Evolutionary conservation across 192 early-diverging fungal species (phyloP).

Genomic region (Funneliformis geosporum): DNA sequence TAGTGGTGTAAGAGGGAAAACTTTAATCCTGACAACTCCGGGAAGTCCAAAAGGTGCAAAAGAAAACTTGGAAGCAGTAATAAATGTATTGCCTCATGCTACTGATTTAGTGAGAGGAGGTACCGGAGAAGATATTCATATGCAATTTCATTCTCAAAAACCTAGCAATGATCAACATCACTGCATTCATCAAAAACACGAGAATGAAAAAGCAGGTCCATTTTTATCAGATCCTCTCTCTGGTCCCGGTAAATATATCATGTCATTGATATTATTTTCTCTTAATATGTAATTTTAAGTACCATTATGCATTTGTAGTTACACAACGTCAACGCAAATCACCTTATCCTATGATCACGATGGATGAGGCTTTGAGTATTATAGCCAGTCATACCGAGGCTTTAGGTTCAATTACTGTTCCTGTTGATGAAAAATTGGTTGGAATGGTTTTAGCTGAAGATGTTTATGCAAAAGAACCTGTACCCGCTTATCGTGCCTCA

Average conservation of each 20-base stretch:
- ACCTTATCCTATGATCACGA: constrained; percentile 78
- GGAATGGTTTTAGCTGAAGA: constrained; percentile 78
- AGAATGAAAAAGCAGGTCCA: constrained; percentile 31
- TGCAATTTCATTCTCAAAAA: constrained; percentile 44
- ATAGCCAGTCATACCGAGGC: constrained; percentile 48
- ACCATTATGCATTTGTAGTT: constrained; percentile 42
- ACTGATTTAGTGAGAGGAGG: constrained; percentile 67
- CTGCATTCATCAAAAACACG: constrained; percentile 34
- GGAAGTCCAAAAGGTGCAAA: constrained; percentile 84
- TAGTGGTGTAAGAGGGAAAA: constrained; percentile 58
- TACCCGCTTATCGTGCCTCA: constrained; percentile 85
- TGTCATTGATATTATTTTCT: background rate
- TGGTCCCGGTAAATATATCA: constrained; percentile 37
- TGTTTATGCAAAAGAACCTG: constrained; percentile 67
- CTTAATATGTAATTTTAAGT: background rate
- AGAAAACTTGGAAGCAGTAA: constrained; percentile 80
- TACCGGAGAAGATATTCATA: constrained; percentile 59
- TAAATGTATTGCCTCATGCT: constrained; percentile 80
- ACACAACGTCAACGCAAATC: constrained; percentile 70
- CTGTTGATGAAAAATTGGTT: constrained; percentile 51
- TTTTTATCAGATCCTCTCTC: constrained; percentile 35
- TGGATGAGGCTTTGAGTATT: constrained; percentile 62
- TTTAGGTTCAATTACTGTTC: constrained; percentile 38
- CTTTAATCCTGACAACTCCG: constrained; percentile 82
- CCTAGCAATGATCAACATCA: background rate